Evolutionary conservation across 1,139 yeast genomes (phyloP).

Genomic region (Suhomyces wounanorum): DNA sequence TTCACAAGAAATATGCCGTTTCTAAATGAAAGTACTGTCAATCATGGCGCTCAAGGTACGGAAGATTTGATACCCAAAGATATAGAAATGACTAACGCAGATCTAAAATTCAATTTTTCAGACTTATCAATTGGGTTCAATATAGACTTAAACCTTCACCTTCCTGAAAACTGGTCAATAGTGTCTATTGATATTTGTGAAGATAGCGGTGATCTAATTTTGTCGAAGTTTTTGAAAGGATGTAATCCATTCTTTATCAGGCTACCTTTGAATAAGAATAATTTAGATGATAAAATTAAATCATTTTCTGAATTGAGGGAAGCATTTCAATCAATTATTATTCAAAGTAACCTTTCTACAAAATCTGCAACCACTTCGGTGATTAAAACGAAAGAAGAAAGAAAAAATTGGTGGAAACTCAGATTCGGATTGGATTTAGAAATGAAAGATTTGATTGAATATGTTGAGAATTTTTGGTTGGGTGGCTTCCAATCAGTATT

Average conservation of each 20-base stretch:
- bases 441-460: slow-evolving; percentile 53
- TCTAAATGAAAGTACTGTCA: slow-evolving; percentile 28
- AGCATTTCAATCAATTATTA: slow-evolving; percentile 54
- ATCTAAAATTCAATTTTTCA: background rate
- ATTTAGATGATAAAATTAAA: background rate
- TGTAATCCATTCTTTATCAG: slow-evolving; percentile 51
- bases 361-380: slow-evolving; percentile 49
- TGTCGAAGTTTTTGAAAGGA: slow-evolving; percentile 47
- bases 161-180: slow-evolving; percentile 60
- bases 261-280: slow-evolving; percentile 52
- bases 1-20: slow-evolving; percentile 34
- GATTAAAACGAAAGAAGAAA: slow-evolving; percentile 59
- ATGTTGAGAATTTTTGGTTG: slow-evolving; percentile 69
- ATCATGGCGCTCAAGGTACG: slow-evolving; percentile 16
- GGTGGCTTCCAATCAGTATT: slow-evolving; percentile 79
- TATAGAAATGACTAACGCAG: background rate
- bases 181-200: slow-evolving; percentile 66
- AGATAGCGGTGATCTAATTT: slow-evolving; percentile 55
- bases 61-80: slow-evolving; percentile 16
- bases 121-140: slow-evolving; percentile 15
- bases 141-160: slow-evolving; percentile 20
- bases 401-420: slow-evolving; percentile 77
- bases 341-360: slow-evolving; percentile 63
- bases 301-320: slow-evolving; percentile 49
- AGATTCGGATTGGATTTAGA: slow-evolving; percentile 64